Conservation (phyloP, 2,329 filamentous ascomycete genomes). For the Calonectria honghensis region DNA sequence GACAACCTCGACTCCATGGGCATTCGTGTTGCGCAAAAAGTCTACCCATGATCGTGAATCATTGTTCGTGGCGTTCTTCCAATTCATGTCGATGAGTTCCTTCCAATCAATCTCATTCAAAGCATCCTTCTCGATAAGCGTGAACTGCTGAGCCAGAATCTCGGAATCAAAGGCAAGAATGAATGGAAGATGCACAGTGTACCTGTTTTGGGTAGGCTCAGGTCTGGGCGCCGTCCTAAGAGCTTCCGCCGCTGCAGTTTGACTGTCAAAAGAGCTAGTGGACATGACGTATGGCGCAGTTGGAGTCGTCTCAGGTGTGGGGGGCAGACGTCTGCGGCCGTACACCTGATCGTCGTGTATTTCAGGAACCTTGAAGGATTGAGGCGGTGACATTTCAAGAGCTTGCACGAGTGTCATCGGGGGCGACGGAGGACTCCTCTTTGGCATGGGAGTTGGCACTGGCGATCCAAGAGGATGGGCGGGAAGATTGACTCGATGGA, state of each 20-base stretch:
- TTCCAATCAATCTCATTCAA: conserved; percentile 93
- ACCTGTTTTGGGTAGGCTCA: conserved; percentile 60
- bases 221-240: conserved; percentile 60
- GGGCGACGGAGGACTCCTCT: conserved; percentile 56
- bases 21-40: conserved; percentile 83
- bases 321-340: conserved; percentile 54
- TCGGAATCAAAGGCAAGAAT: conserved; percentile 88
- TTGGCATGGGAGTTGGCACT: conserved; percentile 54
- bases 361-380: conserved; percentile 50
- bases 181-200: conserved; percentile 82
- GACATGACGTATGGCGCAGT: conserved; percentile 61
- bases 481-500: conserved; percentile 55
- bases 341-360: conserved; percentile 53
- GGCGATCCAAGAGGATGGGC: conserved; percentile 60
- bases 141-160: conserved; percentile 87
- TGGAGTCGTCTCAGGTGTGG: conserved; percentile 70
- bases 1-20: conserved; percentile 86
- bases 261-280: conserved; percentile 38
- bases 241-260: conserved; percentile 60
- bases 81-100: conserved; percentile 88
- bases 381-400: conserved; percentile 53
- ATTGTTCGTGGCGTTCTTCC: conserved; percentile 81
- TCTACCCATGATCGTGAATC: conserved; percentile 87
- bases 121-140: conserved; percentile 89
- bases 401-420: conserved; percentile 55